A percentile compares a stretch with the other conserved stretches of the same genome.
phyloP scores from a whole-genome alignment of 148 eudicot genomes.

The Hydrangea macrophylla region DNA sequence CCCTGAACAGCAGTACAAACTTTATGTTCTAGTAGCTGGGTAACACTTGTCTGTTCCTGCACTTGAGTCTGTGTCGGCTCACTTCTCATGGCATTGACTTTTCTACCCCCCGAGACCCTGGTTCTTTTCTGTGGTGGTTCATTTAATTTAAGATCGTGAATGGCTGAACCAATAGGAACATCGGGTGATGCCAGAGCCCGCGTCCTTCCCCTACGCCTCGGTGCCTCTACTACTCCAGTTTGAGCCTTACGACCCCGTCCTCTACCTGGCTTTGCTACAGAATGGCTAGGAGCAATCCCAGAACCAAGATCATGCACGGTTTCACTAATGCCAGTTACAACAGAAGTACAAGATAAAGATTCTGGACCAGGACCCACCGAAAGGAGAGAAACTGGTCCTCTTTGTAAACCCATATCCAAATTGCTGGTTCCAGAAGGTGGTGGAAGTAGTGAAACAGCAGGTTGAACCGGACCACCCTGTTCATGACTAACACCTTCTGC shows the following conservation, averaged over 20 bases:
- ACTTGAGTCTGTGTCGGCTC: neutral
- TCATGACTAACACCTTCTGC: neutral
- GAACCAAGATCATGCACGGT: slow-evolving; percentile 23
- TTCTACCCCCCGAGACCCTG: neutral
- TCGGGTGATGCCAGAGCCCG: slow-evolving; percentile 27
- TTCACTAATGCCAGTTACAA: slow-evolving; percentile 20
- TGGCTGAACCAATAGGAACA: slow-evolving; percentile 1
- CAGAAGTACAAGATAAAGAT: slow-evolving; percentile 28
- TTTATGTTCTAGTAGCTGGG: neutral
- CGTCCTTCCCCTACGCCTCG: slow-evolving; percentile 74
- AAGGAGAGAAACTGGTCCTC: slow-evolving; percentile 9
- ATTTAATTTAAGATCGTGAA: neutral
- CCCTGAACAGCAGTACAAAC: neutral
- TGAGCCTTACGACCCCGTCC: slow-evolving; percentile 46
- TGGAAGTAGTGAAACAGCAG: slow-evolving; percentile 2
- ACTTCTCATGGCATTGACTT: neutral
- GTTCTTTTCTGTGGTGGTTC: neutral
- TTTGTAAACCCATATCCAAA: slow-evolving; percentile 11
- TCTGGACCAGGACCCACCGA: slow-evolving; percentile 33
- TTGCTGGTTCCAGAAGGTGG: slow-evolving; percentile 3
- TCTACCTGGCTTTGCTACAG: slow-evolving; percentile 29
- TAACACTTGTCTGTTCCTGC: slow-evolving; percentile 18
- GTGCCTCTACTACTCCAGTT: slow-evolving; percentile 39
- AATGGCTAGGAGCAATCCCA: slow-evolving; percentile 22
- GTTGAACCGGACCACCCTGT: slow-evolving; percentile 11